phyloP scores from a whole-genome alignment of 2,329 filamentous ascomycete species.

The Ceratocystis cubensis region DNA sequence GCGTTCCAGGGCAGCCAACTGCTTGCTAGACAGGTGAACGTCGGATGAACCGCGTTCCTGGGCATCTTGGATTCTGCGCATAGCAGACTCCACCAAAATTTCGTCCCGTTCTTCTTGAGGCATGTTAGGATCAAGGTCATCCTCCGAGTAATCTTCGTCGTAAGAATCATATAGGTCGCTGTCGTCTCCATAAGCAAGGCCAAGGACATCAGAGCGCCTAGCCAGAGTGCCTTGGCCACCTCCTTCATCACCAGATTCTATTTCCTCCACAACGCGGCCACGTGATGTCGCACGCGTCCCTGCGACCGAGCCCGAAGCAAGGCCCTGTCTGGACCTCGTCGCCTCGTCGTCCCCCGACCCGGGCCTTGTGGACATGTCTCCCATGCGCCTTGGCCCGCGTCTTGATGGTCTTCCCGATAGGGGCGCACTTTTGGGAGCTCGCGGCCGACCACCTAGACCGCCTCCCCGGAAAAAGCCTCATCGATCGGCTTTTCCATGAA shows the following conservation, averaged over 20 bases:
- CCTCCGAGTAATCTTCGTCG: constrained; percentile 34
- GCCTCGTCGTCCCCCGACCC: constrained; percentile 22
- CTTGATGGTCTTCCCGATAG: constrained; percentile 95
- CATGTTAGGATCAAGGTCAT: constrained; percentile 40
- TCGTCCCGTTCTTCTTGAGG: constrained; percentile 57
- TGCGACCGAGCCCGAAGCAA: constrained; percentile 10
- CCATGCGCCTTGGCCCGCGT: constrained; percentile 52
- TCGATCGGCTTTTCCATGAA: constrained; percentile 98
- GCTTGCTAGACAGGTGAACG: constrained; percentile 66
- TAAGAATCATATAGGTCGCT: constrained; percentile 7
- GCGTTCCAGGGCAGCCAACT: constrained; percentile 68
- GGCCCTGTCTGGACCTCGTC: neutral
- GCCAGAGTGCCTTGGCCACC: constrained; percentile 17
- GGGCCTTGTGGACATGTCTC: constrained; percentile 23
- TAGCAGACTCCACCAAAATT: constrained; percentile 60
- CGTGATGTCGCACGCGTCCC: constrained; percentile 16
- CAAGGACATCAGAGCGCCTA: constrained; percentile 14
- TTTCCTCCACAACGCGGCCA: constrained; percentile 50
- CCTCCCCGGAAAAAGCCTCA: constrained; percentile 99
- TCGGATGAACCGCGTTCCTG: constrained; percentile 63
- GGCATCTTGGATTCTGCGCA: constrained; percentile 68
- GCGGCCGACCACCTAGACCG: constrained; percentile 99
- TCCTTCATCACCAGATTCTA: constrained; percentile 47
- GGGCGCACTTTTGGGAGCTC: constrained; percentile 90
- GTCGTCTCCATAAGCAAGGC: constrained; percentile 21